These are phyloP conservation scores for Didymella segeticola DNA, from an alignment of 2,329 filamentous ascomycete genomes.

Conservation along the genomic window DNA sequence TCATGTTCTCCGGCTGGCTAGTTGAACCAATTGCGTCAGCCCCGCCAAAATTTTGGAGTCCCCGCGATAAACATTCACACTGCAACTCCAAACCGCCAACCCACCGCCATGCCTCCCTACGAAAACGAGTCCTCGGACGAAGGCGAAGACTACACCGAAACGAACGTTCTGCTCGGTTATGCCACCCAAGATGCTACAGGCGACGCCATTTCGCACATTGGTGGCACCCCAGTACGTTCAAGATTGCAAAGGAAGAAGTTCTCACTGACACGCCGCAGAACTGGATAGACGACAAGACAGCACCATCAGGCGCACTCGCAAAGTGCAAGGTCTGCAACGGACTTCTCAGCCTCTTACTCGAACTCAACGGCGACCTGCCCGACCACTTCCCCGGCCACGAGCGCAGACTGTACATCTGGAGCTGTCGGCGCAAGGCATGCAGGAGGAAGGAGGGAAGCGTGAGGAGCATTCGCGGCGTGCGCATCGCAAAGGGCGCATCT, in stretches of 20 bases:
- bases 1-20: not conserved
- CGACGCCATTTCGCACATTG: slow-evolving; percentile 86
- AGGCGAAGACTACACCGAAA: slow-evolving; percentile 75
- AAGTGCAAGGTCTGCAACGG: slow-evolving; percentile 88
- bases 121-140: slow-evolving; percentile 83
- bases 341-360: slow-evolving; percentile 82
- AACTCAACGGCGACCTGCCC: slow-evolving; percentile 89
- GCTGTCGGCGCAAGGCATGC: slow-evolving; percentile 79
- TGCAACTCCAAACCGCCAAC: not conserved
- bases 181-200: slow-evolving; percentile 79
- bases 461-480: slow-evolving; percentile 73
- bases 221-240: slow-evolving; percentile 80
- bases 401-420: slow-evolving; percentile 84
- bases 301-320: slow-evolving; percentile 78
- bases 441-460: slow-evolving; percentile 83
- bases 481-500: slow-evolving; percentile 54
- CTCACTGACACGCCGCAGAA: slow-evolving; percentile 55
- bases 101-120: slow-evolving; percentile 70
- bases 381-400: slow-evolving; percentile 87
- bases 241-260: not conserved
- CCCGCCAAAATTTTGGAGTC: slow-evolving; percentile 12
- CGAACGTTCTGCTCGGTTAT: slow-evolving; percentile 89
- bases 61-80: slow-evolving; percentile 11
- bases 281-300: slow-evolving; percentile 77
- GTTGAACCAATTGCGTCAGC: not conserved